phyloP scores from a whole-genome alignment of 2,329 filamentous ascomycete species.

The Stagonosporopsis cucurbitacearum region DNA sequence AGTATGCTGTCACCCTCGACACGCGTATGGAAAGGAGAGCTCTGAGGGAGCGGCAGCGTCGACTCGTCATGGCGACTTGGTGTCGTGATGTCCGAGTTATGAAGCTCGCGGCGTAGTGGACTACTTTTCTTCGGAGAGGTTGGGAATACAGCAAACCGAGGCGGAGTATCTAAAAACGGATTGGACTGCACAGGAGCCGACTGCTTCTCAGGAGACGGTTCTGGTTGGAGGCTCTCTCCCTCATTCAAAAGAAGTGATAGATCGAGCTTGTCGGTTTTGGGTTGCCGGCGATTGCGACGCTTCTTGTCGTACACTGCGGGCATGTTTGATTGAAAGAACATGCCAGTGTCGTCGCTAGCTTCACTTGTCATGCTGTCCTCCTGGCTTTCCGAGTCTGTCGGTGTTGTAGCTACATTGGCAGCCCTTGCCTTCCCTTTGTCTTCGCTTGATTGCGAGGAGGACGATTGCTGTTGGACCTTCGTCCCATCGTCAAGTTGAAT shows the following conservation, averaged over 20 bases:
- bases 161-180: constrained; percentile 43
- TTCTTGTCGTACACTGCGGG: constrained; percentile 37
- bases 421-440: constrained; percentile 28
- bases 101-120: constrained; percentile 42
- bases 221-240: constrained; percentile 41
- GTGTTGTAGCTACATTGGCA: constrained; percentile 8
- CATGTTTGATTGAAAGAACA: constrained; percentile 47
- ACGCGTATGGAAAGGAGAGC: constrained; percentile 44
- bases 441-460: constrained; percentile 9
- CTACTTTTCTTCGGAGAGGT: constrained; percentile 44
- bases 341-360: constrained; percentile 45
- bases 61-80: constrained; percentile 37
- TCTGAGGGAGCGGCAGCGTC: constrained; percentile 37
- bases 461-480: constrained; percentile 26
- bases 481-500: constrained; percentile 50
- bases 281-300: constrained; percentile 31
- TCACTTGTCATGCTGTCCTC: constrained; percentile 34
- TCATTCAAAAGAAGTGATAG: constrained; percentile 41
- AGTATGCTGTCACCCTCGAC: constrained; percentile 36
- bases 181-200: constrained; percentile 29
- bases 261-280: constrained; percentile 38
- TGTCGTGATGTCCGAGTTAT: constrained; percentile 34
- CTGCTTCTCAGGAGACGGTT: constrained; percentile 32
- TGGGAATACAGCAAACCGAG: constrained; percentile 34
- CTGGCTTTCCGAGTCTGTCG: constrained; percentile 15